phyloP scores from a whole-genome alignment of 2,329 filamentous ascomycete species.

The Lachnellula willkommii region DNA sequence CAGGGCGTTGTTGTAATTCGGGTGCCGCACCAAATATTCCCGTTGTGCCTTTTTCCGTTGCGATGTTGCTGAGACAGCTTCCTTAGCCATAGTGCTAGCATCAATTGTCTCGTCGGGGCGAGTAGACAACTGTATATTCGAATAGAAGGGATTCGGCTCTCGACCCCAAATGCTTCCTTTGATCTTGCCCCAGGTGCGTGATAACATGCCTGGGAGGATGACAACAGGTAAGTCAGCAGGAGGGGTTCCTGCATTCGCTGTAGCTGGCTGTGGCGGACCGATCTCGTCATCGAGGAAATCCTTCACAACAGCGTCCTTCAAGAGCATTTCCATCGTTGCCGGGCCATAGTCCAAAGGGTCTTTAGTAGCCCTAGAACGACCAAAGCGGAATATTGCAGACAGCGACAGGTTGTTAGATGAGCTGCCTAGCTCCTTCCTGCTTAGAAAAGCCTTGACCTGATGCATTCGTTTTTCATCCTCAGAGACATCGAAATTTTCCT shows the following conservation, averaged over 20 bases:
- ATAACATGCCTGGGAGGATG: constrained; percentile 51
- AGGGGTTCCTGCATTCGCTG: constrained; percentile 29
- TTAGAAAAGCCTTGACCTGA: constrained; percentile 91
- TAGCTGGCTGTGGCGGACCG: constrained; percentile 36
- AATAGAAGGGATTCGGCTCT: constrained; percentile 94
- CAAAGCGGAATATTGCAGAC: constrained; percentile 62
- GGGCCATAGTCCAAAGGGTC: constrained; percentile 90
- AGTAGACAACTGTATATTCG: constrained; percentile 61
- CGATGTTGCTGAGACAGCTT: constrained; percentile 79
- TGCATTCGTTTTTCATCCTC: constrained; percentile 97
- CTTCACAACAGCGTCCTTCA: constrained; percentile 91
- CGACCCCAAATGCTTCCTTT: constrained; percentile 51
- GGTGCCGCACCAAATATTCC: constrained; percentile 81
- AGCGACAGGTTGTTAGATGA: constrained; percentile 70
- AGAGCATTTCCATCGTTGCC: constrained; percentile 88
- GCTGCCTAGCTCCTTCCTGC: constrained; percentile 77
- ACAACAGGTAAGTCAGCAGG: constrained; percentile 33
- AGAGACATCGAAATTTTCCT: constrained; percentile 97
- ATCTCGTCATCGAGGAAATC: constrained; percentile 83
- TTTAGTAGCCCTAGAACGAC: constrained; percentile 54
- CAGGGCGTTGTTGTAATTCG: constrained; percentile 86
- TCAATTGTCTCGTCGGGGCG: constrained; percentile 73
- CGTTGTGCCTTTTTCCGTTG: constrained; percentile 82
- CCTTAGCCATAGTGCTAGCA: constrained; percentile 80
- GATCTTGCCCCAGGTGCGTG: constrained; percentile 57